A percentile compares a stretch with the other conserved stretches of the same genome.
Evolutionary conservation across 116 monocot genomes (phyloP).

Genomic region (Iris pallida): DNA sequence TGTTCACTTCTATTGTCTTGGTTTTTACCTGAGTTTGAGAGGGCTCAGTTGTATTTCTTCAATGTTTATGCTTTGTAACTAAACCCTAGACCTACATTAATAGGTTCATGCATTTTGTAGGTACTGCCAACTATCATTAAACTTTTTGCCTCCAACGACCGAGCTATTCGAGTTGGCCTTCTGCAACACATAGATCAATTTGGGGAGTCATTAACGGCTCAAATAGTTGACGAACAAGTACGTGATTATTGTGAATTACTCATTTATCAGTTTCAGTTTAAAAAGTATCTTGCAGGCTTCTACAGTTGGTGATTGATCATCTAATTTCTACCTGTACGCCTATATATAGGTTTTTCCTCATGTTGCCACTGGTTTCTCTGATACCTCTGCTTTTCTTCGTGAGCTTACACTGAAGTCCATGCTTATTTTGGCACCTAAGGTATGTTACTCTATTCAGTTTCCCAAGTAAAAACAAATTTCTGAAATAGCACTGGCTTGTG

Average conservation of each 20-base stretch:
- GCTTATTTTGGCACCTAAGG: constrained; percentile 95
- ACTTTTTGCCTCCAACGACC: constrained; percentile 94
- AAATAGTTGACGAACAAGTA: constrained; percentile 98
- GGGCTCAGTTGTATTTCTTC: not conserved
- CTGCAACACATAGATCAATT: constrained; percentile 97
- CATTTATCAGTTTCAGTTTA: too few species aligned
- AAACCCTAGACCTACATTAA: not conserved
- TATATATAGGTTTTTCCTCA: constrained; percentile 78
- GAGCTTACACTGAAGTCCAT: constrained; percentile 94
- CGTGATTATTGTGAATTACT: constrained; percentile 8
- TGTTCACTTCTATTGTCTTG: constrained; percentile 3
- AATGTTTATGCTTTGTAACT: not conserved
- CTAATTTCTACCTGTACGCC: not conserved
- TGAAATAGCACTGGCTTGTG: not conserved
- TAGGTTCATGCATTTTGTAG: constrained; percentile 25
- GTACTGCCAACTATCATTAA: constrained; percentile 88
- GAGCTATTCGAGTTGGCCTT: constrained; percentile 90
- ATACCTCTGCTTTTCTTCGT: constrained; percentile 98
- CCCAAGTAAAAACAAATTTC: not conserved
- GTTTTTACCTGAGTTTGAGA: constrained; percentile 1
- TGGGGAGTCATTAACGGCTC: constrained; percentile 86
- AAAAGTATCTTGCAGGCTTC: too few species aligned
- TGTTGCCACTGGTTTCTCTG: constrained; percentile 95
- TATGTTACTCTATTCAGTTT: constrained; percentile 17
- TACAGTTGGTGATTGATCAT: too few species aligned